Evolutionary conservation across 805 yeast genomes (phyloP), one percentile per base, ranked within the genome.

Genomic region (Metschnikowia borealis): DNA sequence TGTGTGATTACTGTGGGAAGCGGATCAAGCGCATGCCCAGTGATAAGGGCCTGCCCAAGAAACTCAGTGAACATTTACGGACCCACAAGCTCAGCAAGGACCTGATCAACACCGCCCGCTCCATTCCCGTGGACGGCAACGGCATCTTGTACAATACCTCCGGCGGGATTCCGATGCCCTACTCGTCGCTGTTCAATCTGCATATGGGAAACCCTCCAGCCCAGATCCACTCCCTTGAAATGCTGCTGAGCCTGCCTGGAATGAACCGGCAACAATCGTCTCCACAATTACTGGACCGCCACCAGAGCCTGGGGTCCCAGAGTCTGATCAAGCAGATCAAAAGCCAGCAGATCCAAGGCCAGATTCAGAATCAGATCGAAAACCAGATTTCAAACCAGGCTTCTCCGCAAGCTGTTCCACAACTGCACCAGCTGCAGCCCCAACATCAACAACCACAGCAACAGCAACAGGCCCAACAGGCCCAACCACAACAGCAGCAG

Each of bases 1-100:
- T 75, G 3, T 81, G 85, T 62, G 82, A 79, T 52, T 70, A 63
- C 52, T 81, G 85, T 61, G 78, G 79, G 1, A 79, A 75, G 57
- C 66, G 73, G 11, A 72, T 81, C 35, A 67, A 67, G 26, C 63
- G 85, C 47, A 63, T 79, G 45, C 66, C 77, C 10, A 70, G 78
- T 36, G 85, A 81, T 59, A 79, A 78, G 59, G 84, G 84, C 0
- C 75, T 80, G 23, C 85, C 85, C 26, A 81, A 81, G 69, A 81
- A 81, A 59, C 65, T 81, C 38, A 74, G 75, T 44, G 84, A 80
- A 60, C 85, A 81, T 59, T 64, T 81, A 54, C 73, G 75, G 54
- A 79, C 83, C 3, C 85, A 81, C 57, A 78, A 77, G 62, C 67
- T 79, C 51, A 62, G 63, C 29, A 70, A 63, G 46, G 68, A 67